Evolutionary conservation across 2,329 filamentous ascomycete genomes (phyloP), one percentile per base, ranked within the genome.

Genomic region (Aureobasidium pullulans): DNA sequence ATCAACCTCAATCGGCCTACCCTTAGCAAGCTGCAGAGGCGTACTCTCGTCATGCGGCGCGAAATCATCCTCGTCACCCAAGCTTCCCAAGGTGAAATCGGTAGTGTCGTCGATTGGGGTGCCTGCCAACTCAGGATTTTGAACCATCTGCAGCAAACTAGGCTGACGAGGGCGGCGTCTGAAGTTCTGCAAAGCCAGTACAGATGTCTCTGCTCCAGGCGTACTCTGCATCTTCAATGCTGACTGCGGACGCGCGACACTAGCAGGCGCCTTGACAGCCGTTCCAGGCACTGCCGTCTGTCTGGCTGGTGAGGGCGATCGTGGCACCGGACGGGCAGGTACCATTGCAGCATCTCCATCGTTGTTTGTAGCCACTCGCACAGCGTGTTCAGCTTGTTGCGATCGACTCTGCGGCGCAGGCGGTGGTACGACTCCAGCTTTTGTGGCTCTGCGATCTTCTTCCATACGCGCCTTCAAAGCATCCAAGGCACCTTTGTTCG

Each of bases 11-110:
- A 37, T 39, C 23, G 16, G 46, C 37, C 10, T 39, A 4, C 36
- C 46, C 34, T 50, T 56, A 1, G 43, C 19, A 6, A 44, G 13
- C 15, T 57, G 60, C 29, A 87, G 67, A 3, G 86, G 86, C 6
- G 87, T 89, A 15, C 85, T 86, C 72, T 88, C 85, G 31, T 84
- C 84, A 60, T 88, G 84, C 0, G 80, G 86, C 54, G 76, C 79
- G 67, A 83, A 86, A 64, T 75, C 71, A 9, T 69, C 69, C n/a
- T 68, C 67, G 7, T 69, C 67, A 46, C 63, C 64, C n/a, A 43
- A 53, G 15, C 47, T 59, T 34, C 62, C 63, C 15, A 65, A 40
- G 5, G 48, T 60, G 15, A 62, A 50, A 28, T 60, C 60, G 6
- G 60, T 60, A 72, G 57, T 74, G 70, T 42, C 70, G 13, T 60